Evolutionary conservation across 2,329 filamentous ascomycete genomes (phyloP).

Genomic region (Penicillium sp.): DNA sequence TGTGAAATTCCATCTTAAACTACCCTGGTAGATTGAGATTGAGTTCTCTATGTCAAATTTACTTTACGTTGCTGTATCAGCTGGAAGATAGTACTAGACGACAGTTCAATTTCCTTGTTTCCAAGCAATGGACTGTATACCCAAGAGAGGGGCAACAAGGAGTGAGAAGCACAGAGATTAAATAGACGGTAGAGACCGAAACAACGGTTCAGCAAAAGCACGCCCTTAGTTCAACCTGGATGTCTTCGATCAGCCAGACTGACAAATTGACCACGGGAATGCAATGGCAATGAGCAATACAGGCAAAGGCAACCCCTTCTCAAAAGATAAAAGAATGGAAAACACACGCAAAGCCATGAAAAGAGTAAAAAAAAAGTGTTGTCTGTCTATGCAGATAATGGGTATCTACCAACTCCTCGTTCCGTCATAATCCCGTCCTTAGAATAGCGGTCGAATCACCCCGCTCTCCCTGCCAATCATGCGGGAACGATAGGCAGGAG

Average conservation of each 20-base stretch:
- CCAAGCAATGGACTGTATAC: constrained; percentile 10
- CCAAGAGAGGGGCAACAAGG: constrained; percentile 2
- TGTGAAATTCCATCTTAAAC: not conserved
- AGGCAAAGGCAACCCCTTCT: constrained; percentile 1
- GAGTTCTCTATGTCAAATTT: not conserved
- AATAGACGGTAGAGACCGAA: constrained; percentile 19
- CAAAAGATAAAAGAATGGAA: constrained; percentile 13
- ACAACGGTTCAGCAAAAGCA: constrained; percentile 9
- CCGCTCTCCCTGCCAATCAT: constrained; percentile 24
- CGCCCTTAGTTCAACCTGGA: constrained; percentile 10
- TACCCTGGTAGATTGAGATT: no score
- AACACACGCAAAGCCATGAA: constrained; percentile 13
- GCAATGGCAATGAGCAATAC: constrained; percentile 4
- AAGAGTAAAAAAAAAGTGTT: constrained; percentile 24
- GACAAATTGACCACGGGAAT: constrained; percentile 5
- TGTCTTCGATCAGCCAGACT: constrained; percentile 11
- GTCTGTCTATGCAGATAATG: constrained; percentile 35
- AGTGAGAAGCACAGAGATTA: constrained; percentile 6
- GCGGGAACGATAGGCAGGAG: constrained; percentile 16
- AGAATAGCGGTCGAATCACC: constrained; percentile 25
- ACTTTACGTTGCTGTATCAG: not conserved
- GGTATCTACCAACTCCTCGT: constrained; percentile 46
- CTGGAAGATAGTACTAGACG: not conserved
- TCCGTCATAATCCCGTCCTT: constrained; percentile 39
- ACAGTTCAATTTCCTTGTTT: constrained; percentile 13